Evolutionary conservation across 768 basidiomycete genomes (phyloP).

Genomic region (Podaxis sp.): DNA sequence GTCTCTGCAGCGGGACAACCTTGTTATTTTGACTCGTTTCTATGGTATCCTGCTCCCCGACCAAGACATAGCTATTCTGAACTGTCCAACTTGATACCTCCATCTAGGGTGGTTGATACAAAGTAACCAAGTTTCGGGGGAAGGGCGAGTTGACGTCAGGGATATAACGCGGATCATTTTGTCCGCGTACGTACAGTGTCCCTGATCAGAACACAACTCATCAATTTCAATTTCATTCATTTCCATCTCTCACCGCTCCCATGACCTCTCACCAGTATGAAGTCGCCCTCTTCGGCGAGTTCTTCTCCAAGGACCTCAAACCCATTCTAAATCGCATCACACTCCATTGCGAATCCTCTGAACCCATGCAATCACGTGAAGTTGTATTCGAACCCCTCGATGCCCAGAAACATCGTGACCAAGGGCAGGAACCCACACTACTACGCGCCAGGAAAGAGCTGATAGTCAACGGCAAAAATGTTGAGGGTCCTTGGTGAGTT

Average conservation of each 20-base stretch:
- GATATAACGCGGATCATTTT: neutral
- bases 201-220: neutral
- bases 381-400: slow-evolving; percentile 81
- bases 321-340: slow-evolving; percentile 80
- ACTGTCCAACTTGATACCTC: neutral
- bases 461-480: slow-evolving; percentile 42
- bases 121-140: neutral
- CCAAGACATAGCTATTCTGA: neutral
- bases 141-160: neutral
- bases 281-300: slow-evolving; percentile 81
- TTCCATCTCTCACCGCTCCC: slow-evolving; percentile 10
- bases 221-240: slow-evolving; percentile 2
- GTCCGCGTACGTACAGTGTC: neutral
- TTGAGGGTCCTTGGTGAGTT: slow-evolving; percentile 56
- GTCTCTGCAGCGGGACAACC: neutral
- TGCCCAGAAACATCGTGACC: slow-evolving; percentile 60
- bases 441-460: slow-evolving; percentile 78
- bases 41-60: neutral
- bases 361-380: slow-evolving; percentile 72
- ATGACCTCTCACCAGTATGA: slow-evolving; percentile 71
- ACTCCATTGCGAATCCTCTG: slow-evolving; percentile 76
- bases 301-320: slow-evolving; percentile 74
- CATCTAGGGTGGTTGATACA: neutral
- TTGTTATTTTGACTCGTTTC: neutral
- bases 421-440: slow-evolving; percentile 63